phyloP scores from a whole-genome alignment of 2,329 filamentous ascomycete species.

The Dryadomyces sulphureus region DNA sequence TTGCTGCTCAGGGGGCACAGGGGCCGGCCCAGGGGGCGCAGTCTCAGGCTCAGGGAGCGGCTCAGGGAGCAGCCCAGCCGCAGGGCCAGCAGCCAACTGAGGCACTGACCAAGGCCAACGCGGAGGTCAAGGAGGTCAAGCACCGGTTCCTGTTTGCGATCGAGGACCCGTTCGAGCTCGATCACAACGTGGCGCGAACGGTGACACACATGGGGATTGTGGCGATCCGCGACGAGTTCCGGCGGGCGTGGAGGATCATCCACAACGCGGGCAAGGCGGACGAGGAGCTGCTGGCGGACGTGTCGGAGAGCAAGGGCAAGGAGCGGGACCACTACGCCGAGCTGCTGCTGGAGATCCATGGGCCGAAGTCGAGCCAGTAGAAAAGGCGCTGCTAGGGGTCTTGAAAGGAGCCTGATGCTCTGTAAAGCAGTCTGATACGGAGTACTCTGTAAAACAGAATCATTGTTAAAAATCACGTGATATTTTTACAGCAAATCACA shows the following conservation, averaged over 20 bases:
- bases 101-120: slow-evolving; percentile 14
- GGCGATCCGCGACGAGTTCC: slow-evolving; percentile 70
- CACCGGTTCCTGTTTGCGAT: slow-evolving; percentile 78
- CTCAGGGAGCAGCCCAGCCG: not conserved
- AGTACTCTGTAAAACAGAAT: no score
- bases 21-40: not conserved
- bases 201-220: slow-evolving; percentile 74
- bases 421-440: no score
- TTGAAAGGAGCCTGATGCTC: no score
- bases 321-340: slow-evolving; percentile 21
- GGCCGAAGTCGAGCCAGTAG: slow-evolving; percentile 9
- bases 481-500: no score
- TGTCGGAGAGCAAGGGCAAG: slow-evolving; percentile 18
- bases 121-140: slow-evolving; percentile 51
- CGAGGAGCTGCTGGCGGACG: slow-evolving; percentile 40
- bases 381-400: no score
- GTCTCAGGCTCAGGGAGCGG: not conserved
- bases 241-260: slow-evolving; percentile 63
- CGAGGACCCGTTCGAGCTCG: slow-evolving; percentile 78
- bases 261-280: slow-evolving; percentile 29
- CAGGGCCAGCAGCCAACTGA: not conserved
- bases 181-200: slow-evolving; percentile 78
- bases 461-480: no score
- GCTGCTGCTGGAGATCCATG: slow-evolving; percentile 26
- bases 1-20: not conserved